phyloP scores from a whole-genome alignment of 139 green algal genomes.

The Chlamydomonas sp. region DNA sequence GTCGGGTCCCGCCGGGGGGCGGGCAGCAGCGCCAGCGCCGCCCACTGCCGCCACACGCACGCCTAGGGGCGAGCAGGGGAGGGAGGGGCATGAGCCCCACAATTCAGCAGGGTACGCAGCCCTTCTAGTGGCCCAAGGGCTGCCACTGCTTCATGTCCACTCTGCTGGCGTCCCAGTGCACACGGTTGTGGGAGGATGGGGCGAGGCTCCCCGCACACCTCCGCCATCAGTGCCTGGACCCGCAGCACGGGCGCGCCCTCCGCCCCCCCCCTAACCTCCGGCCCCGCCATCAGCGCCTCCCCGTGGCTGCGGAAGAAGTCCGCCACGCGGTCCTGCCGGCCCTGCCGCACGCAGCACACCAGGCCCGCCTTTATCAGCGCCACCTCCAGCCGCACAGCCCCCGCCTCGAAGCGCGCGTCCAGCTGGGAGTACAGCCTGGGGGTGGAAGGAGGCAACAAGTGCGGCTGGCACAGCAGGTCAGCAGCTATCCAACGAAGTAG shows the following conservation, averaged over 20 bases:
- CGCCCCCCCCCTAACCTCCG: conserved; percentile 10
- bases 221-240: background rate
- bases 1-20: conserved; percentile 47
- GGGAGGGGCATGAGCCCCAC: background rate
- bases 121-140: too few species aligned
- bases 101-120: background rate
- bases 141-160: background rate
- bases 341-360: background rate
- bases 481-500: too few species aligned
- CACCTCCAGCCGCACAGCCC: conserved; percentile 29
- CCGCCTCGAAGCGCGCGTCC: conserved; percentile 14
- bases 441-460: background rate
- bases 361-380: conserved; percentile 21
- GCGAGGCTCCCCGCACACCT: too few species aligned
- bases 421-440: conserved; percentile 23
- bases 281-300: conserved; percentile 42
- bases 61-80: background rate
- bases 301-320: conserved; percentile 58
- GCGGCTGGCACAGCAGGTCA: too few species aligned
- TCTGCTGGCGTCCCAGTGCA: background rate
- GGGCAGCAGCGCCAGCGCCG: conserved; percentile 57
- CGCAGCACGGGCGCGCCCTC: background rate
- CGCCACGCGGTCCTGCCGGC: conserved; percentile 30
- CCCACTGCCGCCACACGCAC: conserved; percentile 59
- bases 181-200: background rate